A percentile compares a stretch with the other conserved stretches of the same genome.
phyloP scores from a whole-genome alignment of 2,329 filamentous ascomycete genomes.

The Aspergillus chevalieri region DNA sequence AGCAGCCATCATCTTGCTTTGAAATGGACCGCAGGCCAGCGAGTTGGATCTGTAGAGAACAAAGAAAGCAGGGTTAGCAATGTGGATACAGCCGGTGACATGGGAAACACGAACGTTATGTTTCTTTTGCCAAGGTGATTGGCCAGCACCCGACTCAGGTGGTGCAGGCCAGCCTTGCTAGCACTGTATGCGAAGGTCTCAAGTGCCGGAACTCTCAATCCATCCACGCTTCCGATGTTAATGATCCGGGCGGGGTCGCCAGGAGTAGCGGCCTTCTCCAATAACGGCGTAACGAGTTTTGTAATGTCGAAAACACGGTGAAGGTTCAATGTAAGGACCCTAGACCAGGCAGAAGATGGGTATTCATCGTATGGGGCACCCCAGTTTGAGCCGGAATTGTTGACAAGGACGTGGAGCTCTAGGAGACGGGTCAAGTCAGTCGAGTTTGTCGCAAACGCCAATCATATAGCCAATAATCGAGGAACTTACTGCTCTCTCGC shows the following conservation, averaged over 20 bases:
- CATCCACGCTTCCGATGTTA: conserved; percentile 51
- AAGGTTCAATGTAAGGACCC: conserved; percentile 51
- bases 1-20: conserved; percentile 51
- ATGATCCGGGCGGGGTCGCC: conserved; percentile 45
- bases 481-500: conserved; percentile 48
- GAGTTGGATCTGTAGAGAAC: conserved; percentile 51
- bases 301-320: conserved; percentile 48
- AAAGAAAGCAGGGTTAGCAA: conserved; percentile 30
- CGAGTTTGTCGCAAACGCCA: conserved; percentile 22
- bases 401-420: conserved; percentile 46
- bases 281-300: conserved; percentile 42
- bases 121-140: conserved; percentile 47
- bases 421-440: neutral
- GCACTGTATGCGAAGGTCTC: conserved; percentile 51
- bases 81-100: neutral
- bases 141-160: conserved; percentile 47
- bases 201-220: conserved; percentile 46
- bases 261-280: conserved; percentile 42
- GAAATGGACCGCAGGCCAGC: conserved; percentile 63
- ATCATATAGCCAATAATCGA: conserved; percentile 42
- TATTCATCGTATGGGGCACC: conserved; percentile 54
- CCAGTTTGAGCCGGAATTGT: conserved; percentile 51
- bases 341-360: conserved; percentile 53
- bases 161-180: conserved; percentile 49
- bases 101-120: conserved; percentile 42